Percentiles rank a stretch among this genome's conserved stretches.
These are phyloP conservation scores for Coemansia umbellata DNA, from an alignment of 192 early-diverging fungal species.

Conservation along the genomic window DNA sequence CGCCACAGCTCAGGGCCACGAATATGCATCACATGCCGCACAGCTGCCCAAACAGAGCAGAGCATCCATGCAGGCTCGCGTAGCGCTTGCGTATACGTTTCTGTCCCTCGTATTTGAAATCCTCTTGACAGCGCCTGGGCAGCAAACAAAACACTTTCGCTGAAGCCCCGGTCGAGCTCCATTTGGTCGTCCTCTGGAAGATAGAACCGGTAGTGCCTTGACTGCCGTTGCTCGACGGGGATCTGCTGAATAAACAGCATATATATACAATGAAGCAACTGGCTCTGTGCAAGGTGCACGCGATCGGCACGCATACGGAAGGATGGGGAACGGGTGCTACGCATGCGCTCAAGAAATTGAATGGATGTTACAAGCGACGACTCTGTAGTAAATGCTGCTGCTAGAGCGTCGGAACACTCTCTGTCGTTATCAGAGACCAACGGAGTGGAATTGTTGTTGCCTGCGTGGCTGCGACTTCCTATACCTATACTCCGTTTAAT, in stretches of 20 bases:
- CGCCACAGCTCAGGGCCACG: conserved; percentile 23
- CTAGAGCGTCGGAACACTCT: conserved; percentile 7
- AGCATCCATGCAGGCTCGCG: conserved; percentile 53
- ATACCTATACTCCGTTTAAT: too few species aligned
- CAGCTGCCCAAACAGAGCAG: conserved; percentile 54
- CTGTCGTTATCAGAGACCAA: neutral
- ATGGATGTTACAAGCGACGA: conserved; percentile 23
- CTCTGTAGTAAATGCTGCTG: conserved; percentile 22
- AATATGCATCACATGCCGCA: conserved; percentile 52
- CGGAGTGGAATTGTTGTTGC: neutral
- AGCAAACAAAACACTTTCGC: conserved; percentile 69
- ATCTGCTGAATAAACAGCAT: conserved; percentile 51
- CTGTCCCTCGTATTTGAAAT: conserved; percentile 67
- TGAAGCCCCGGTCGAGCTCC: conserved; percentile 64
- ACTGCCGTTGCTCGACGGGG: conserved; percentile 32
- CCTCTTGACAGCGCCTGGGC: conserved; percentile 62
- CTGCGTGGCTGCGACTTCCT: neutral
- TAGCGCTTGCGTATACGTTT: conserved; percentile 53
- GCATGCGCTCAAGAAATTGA: conserved; percentile 16
- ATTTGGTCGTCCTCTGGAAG: conserved; percentile 65
- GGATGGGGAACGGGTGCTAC: conserved; percentile 21
- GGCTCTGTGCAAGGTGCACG: conserved; percentile 58
- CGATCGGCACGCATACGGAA: conserved; percentile 52
- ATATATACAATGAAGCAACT: conserved; percentile 55
- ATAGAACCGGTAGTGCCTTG: conserved; percentile 55